Conservation (phyloP, 2,329 filamentous ascomycete species). For the Calonectria leucothoes region DNA sequence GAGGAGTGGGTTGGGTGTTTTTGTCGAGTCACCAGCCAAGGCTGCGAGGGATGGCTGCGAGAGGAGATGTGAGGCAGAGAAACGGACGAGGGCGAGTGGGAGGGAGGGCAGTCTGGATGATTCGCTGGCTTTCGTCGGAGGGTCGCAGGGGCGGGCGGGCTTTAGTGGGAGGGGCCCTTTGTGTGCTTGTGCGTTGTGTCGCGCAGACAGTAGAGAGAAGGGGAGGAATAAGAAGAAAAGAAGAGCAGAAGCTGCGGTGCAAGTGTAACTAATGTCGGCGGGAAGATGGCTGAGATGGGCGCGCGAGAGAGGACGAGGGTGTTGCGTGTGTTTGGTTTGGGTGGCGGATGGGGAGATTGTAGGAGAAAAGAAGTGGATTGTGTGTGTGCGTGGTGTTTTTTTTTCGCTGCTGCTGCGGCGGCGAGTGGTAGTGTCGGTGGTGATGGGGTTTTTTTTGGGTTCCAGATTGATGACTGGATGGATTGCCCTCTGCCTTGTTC, state of each 20-base stretch:
- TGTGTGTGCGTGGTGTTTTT: conserved; percentile 5
- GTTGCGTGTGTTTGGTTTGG: conserved; percentile 5
- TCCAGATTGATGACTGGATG: conserved; percentile 18
- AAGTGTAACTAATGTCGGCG: conserved; percentile 3
- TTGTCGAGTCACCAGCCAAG: conserved; percentile 20
- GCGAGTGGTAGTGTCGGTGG: conserved; percentile 8
- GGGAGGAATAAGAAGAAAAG: neutral
- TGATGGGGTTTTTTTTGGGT: conserved; percentile 18
- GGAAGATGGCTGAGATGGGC: neutral
- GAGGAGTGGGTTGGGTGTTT: conserved; percentile 13
- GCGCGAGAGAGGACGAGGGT: neutral
- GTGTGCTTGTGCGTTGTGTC: neutral
- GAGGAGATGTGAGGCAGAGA: conserved; percentile 9
- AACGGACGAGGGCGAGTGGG: conserved; percentile 12
- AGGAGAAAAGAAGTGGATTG: conserved; percentile 8
- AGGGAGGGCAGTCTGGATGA: conserved; percentile 25
- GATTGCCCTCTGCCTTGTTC: neutral
- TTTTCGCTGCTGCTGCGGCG: neutral
- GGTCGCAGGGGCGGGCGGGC: conserved; percentile 16
- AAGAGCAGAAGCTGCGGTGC: neutral
- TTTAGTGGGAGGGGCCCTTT: conserved; percentile 11
- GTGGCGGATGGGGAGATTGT: neutral
- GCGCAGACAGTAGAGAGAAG: neutral
- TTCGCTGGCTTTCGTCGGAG: conserved; percentile 23
- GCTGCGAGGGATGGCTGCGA: conserved; percentile 22